Evolutionary conservation across 2,329 filamentous ascomycete species (phyloP).

Genomic region (Pseudogymnoascus pannorum): DNA sequence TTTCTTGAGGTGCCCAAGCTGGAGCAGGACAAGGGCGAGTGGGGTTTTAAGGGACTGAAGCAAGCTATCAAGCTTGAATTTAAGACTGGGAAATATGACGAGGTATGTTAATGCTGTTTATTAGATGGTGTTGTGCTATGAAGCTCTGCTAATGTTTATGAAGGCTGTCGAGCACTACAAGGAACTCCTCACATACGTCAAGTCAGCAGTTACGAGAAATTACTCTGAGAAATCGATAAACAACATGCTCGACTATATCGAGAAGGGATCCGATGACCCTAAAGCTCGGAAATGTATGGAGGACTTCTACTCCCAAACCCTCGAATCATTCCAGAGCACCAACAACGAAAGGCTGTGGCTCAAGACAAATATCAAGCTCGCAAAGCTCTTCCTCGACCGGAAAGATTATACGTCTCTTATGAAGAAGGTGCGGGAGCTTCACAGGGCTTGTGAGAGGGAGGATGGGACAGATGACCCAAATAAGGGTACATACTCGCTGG

Average conservation of each 20-base stretch:
- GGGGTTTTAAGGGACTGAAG: constrained; percentile 97
- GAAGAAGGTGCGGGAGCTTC: constrained; percentile 80
- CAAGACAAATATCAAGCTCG: constrained; percentile 96
- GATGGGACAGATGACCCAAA: constrained; percentile 86
- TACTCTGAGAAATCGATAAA: constrained; percentile 99
- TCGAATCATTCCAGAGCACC: constrained; percentile 90
- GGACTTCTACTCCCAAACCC: constrained; percentile 86
- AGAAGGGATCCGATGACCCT: constrained; percentile 68
- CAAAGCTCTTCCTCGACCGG: constrained; percentile 81
- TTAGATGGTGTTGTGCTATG: neutral
- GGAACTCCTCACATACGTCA: constrained; percentile 94
- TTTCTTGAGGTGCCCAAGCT: constrained; percentile 82
- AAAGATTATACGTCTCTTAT: constrained; percentile 77
- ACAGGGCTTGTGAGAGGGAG: constrained; percentile 77
- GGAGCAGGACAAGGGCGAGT: constrained; percentile 80
- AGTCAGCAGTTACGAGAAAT: constrained; percentile 91
- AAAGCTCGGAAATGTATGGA: constrained; percentile 79
- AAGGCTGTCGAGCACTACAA: constrained; percentile 88
- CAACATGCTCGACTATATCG: constrained; percentile 97
- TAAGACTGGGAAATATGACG: constrained; percentile 77
- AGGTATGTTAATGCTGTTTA: constrained; percentile 43
- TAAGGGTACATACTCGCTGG: constrained; percentile 92
- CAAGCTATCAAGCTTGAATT: constrained; percentile 98
- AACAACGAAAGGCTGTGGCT: constrained; percentile 97
- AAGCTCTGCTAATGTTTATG: neutral